Base-by-base conservation (phyloP, 1,139 yeast genomes). In the Protomyces lactucae-debilis region DNA sequence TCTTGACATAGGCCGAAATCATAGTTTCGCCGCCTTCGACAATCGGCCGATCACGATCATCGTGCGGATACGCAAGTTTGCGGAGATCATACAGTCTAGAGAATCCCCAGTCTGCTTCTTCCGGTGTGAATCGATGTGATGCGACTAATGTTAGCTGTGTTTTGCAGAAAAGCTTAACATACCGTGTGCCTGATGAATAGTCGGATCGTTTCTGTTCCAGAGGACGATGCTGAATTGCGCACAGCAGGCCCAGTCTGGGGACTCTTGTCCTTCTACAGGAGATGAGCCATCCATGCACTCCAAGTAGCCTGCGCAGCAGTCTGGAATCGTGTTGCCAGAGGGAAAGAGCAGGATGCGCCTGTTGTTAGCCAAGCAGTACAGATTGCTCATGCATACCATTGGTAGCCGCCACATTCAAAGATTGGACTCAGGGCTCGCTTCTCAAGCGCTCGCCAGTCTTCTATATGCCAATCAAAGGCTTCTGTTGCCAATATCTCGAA, bases 81-180 rank as follows among this genome's bases (percentile, higher is more conserved):
- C 84, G 81, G 21, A 83, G 72, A 64, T 87, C 93, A 48, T 85
- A 78, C 71, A 91, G 85, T 65, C 86, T 85, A 5, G 92, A 83
- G 74, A 93, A 93, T 37, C 99, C 99, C 99, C 99, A 93, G 75
- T 93, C 99, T 1, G 90, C 82, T 67, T 89, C 96, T 63, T 81
- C 80, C 18, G 84, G 71, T 70, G 80, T 84, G 76, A 90, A 93
- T 68, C 99, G 79, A 73, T 91, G 97, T 66, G 82, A 83, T 0
- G 97, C 87, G n/a, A 82, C 69, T 65, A 45, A 39, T 82, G 8
- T 16, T 39, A 28, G 32, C 52, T 1, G 2, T 3, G 45, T 16
- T 4, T 14, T n/a, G 14, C 25, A 2, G 4, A 16, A 8, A 2
- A 43, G 14, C 23, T 35, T 25, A 36, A 60, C 54, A 16, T 21